These are phyloP conservation scores for Pseudogymnoascus sp. DNA, from an alignment of 2,329 filamentous ascomycete genomes.

Conservation along the genomic window DNA sequence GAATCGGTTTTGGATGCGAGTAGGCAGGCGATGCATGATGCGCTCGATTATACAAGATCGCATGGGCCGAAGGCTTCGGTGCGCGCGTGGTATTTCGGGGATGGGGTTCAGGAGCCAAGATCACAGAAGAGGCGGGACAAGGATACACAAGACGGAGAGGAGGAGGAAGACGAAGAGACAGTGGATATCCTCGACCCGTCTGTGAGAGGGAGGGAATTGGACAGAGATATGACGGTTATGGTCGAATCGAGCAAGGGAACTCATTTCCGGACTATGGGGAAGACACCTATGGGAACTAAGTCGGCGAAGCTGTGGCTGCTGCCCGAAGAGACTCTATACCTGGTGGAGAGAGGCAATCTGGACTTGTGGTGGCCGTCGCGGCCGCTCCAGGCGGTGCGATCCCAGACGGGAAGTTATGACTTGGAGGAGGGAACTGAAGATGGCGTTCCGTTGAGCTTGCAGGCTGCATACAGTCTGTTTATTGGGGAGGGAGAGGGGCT, in stretches of 20 bases:
- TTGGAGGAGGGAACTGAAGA: constrained; percentile 44
- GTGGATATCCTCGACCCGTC: constrained; percentile 22
- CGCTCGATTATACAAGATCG: constrained; percentile 66
- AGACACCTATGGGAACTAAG: constrained; percentile 46
- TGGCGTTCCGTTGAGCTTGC: constrained; percentile 78
- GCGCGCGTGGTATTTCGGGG: constrained; percentile 66
- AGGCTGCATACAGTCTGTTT: constrained; percentile 81
- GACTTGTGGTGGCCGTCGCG: constrained; percentile 74
- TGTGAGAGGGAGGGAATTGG: constrained; percentile 56
- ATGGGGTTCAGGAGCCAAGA: constrained; percentile 29
- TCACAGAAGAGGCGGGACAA: constrained; percentile 11
- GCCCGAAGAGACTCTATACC: constrained; percentile 83
- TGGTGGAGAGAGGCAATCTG: constrained; percentile 78
- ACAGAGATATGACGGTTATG: constrained; percentile 46
- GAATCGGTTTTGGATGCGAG: constrained; percentile 69
- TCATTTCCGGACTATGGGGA: constrained; percentile 70
- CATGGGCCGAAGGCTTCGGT: constrained; percentile 60
- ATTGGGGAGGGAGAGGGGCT: constrained; percentile 63
- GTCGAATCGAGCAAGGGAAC: constrained; percentile 64
- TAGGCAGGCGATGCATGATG: constrained; percentile 80
- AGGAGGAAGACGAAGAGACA: constrained; percentile 17
- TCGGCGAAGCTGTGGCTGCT: constrained; percentile 68
- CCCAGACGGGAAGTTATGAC: constrained; percentile 15
- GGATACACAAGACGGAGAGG: neutral
- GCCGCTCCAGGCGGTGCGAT: constrained; percentile 38